phyloP scores from a whole-genome alignment of 2,329 filamentous ascomycete species.

The Bipolaris bicolor region DNA sequence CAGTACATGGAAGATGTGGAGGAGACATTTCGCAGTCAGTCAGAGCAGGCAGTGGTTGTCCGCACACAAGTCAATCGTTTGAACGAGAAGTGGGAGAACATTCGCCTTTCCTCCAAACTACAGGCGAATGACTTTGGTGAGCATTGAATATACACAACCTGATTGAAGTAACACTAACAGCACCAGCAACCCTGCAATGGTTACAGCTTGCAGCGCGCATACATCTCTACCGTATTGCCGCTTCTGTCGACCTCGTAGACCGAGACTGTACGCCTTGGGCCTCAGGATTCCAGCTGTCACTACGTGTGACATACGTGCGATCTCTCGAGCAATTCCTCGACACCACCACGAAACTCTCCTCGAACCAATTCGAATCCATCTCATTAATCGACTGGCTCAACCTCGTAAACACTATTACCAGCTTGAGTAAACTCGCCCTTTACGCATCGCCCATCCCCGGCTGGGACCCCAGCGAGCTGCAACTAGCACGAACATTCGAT shows the following conservation, averaged over 20 bases:
- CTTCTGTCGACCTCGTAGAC: constrained; percentile 37
- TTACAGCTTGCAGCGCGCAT: constrained; percentile 39
- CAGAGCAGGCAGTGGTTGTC: constrained; percentile 38
- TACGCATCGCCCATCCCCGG: constrained; percentile 40
- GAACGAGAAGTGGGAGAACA: constrained; percentile 43
- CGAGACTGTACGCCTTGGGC: constrained; percentile 41
- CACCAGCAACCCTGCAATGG: constrained; percentile 41
- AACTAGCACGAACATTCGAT: constrained; percentile 41
- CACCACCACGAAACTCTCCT: constrained; percentile 35
- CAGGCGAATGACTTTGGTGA: constrained; percentile 42
- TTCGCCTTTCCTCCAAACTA: constrained; percentile 36
- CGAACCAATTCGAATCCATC: constrained; percentile 37
- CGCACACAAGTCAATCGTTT: constrained; percentile 43
- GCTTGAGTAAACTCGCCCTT: constrained; percentile 39
- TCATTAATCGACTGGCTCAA: constrained; percentile 45
- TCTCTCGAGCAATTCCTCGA: constrained; percentile 45
- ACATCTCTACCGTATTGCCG: constrained; percentile 36
- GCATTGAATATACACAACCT: not conserved
- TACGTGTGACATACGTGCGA: constrained; percentile 41
- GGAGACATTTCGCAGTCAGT: constrained; percentile 39
- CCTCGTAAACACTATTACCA: constrained; percentile 37
- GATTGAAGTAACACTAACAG: constrained; percentile 16
- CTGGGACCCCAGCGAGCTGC: constrained; percentile 43
- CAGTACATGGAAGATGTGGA: constrained; percentile 47
- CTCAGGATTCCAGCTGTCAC: constrained; percentile 43